phyloP scores from a whole-genome alignment of 1,284 basidiomycete species.

The Wallemia hederae region DNA sequence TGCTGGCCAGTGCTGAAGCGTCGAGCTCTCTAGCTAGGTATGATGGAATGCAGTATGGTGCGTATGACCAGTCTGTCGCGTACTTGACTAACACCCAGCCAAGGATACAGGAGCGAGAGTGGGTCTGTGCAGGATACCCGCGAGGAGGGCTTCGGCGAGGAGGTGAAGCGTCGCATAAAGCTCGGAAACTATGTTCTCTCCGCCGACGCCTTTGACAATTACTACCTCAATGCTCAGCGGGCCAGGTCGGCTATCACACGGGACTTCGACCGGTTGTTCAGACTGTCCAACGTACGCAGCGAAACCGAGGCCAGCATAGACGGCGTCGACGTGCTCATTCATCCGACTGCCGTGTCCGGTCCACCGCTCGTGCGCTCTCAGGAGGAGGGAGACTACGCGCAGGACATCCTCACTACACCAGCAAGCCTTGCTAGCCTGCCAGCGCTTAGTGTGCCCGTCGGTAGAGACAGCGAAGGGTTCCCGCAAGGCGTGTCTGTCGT shows the following conservation, averaged over 20 bases:
- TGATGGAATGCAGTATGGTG: conserved; percentile 40
- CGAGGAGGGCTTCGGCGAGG: conserved; percentile 38
- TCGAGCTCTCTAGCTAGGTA: conserved; percentile 75
- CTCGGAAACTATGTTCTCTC: conserved; percentile 74
- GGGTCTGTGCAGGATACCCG: conserved; percentile 15
- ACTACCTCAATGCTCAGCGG: conserved; percentile 69
- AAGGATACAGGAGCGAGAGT: neutral
- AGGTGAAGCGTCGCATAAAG: conserved; percentile 66
- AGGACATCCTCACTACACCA: conserved; percentile 75
- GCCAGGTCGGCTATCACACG: conserved; percentile 37
- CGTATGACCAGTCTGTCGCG: neutral
- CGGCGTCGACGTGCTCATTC: conserved; percentile 47
- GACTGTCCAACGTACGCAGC: conserved; percentile 18
- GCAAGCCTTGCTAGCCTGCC: conserved; percentile 72
- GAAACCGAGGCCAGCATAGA: conserved; percentile 4
- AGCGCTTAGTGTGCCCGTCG: conserved; percentile 41
- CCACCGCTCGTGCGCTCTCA: conserved; percentile 28
- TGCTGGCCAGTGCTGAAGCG: conserved; percentile 76
- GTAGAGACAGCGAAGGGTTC: conserved; percentile 30
- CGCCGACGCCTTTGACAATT: conserved; percentile 83
- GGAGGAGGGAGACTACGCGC: conserved; percentile 29
- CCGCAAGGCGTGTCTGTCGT: conserved; percentile 61
- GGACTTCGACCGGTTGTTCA: conserved; percentile 47
- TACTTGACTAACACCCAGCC: neutral
- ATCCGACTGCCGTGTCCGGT: conserved; percentile 51